A percentile compares a stretch with the other conserved stretches of the same genome.
Evolutionary conservation across 1,284 basidiomycete species (phyloP).

Genomic region (Sphaerobolus stellatus): DNA sequence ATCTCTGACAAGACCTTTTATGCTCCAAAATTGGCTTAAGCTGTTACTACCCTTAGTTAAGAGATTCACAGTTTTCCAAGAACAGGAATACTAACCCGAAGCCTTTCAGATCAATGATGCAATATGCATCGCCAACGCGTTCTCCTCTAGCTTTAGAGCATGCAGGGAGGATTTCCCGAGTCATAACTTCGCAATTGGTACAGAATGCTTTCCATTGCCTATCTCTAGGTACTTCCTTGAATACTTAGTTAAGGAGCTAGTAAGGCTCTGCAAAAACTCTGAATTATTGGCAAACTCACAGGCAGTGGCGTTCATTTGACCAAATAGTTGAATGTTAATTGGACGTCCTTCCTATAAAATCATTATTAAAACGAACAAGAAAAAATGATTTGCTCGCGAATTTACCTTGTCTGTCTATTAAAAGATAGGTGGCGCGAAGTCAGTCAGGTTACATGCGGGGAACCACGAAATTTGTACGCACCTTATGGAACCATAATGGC

Average conservation of each 20-base stretch:
- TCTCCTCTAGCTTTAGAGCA: conserved; percentile 51
- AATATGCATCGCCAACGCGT: conserved; percentile 51
- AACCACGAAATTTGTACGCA: conserved; percentile 23
- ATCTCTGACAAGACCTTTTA: conserved; percentile 56
- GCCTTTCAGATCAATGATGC: conserved; percentile 66
- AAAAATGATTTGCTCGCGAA: conserved; percentile 22
- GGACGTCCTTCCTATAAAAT: conserved; percentile 60
- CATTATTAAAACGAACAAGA: neutral
- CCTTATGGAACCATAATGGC: conserved; percentile 76
- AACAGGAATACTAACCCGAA: conserved; percentile 49
- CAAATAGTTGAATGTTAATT: conserved; percentile 62
- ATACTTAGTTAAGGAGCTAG: conserved; percentile 32
- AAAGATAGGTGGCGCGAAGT: neutral
- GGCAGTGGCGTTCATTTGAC: conserved; percentile 50
- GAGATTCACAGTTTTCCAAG: neutral
- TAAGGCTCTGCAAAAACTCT: neutral
- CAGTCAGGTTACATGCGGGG: too few relatives aligned
- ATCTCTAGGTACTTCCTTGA: conserved; percentile 59
- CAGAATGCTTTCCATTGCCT: conserved; percentile 62
- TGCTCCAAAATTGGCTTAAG: conserved; percentile 69
- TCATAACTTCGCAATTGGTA: conserved; percentile 59
- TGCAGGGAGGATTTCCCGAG: conserved; percentile 67
- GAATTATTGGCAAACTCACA: neutral
- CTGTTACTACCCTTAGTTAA: conserved; percentile 32
- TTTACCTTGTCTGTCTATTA: conserved; percentile 56